Base-by-base conservation (phyloP, 306 rosid genomes). In the Gillenia trifoliata region DNA sequence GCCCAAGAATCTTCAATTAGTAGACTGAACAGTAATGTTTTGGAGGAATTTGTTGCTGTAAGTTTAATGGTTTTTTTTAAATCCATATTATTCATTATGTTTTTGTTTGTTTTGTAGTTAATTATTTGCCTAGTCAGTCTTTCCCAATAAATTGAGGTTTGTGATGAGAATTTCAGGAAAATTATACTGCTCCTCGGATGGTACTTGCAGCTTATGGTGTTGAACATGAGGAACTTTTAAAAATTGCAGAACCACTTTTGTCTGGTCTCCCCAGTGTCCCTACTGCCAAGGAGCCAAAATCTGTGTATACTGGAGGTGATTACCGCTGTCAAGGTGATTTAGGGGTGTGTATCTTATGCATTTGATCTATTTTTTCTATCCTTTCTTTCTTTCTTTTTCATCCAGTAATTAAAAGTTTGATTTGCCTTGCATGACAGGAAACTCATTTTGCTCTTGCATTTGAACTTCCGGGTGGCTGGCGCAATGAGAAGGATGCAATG, bases 381-480 rank as follows among this genome's bases (percentile, higher is more conserved):
- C 68, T 66, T 47, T 75, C 64, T 68, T 47, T 75, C 64, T 68
- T 62, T 68, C 72, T 41, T 38, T 19, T 72, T 66, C 52, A 11
- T 71, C 56, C 47, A 36, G 29, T 12, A 25, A 36, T 34, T 34
- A 54, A 16, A 71, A 77, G 34, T 57, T 69, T 77, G 47, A 64
- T 76, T 78, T 55, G 66, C 54, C 75, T 77, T 83, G 78, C 64
- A 72, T 85, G 81, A 81, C 92, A 91, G 96, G 88, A 68, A 81
- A 88, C 97, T 66, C 97, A 92, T 85, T 87, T 90, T 87, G 96
- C 97, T 79, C 95, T 94, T 70, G 97, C 93, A 71, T 91, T 92
- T 82, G 97, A 92, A 86, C 90, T 94, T 70, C 99, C 91, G 36
- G 96, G 97, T 62, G 99, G 99, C 59, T 94, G 97, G 99, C 90